These are phyloP conservation scores for Quercus tomentella DNA, from an alignment of 331 rosid genomes.

Conservation along the genomic window DNA sequence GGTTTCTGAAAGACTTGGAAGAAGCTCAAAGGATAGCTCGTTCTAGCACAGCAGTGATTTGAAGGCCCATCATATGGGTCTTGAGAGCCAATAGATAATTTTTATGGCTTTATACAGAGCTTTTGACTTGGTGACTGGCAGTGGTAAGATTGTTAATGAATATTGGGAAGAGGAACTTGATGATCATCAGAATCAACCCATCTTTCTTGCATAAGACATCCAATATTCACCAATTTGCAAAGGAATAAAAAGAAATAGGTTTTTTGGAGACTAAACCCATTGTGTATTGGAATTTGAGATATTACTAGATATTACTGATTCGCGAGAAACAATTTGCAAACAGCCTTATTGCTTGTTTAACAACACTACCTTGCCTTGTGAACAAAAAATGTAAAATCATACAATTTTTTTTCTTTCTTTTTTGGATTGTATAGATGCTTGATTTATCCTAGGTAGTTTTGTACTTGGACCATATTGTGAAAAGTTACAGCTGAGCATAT, in stretches of 20 bases:
- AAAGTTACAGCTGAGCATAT: neutral
- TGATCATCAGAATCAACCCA: constrained; percentile 17
- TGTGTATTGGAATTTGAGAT: neutral
- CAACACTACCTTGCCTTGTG: too few species aligned
- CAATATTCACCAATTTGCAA: constrained; percentile 12
- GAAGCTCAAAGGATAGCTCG: constrained; percentile 89
- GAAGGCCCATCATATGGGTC: constrained; percentile 28
- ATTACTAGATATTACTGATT: neutral
- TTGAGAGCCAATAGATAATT: constrained; percentile 8
- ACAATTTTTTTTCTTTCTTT: neutral
- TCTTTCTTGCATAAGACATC: constrained; percentile 18
- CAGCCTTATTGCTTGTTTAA: too few species aligned
- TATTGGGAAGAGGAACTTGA: constrained; percentile 22
- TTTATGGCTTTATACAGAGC: constrained; percentile 15
- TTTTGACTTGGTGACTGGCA: constrained; percentile 3
- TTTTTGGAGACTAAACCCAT: neutral
- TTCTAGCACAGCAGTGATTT: constrained; percentile 46
- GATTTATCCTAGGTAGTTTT: neutral
- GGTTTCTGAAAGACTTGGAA: constrained; percentile 93
- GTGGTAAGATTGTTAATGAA: constrained; percentile 5
- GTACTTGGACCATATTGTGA: neutral
- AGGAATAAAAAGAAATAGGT: constrained; percentile 1
- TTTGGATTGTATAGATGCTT: neutral
- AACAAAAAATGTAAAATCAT: neutral
- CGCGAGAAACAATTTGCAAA: neutral